phyloP scores from a whole-genome alignment of 2,329 filamentous ascomycete genomes.

The Neurospora crassa region DNA sequence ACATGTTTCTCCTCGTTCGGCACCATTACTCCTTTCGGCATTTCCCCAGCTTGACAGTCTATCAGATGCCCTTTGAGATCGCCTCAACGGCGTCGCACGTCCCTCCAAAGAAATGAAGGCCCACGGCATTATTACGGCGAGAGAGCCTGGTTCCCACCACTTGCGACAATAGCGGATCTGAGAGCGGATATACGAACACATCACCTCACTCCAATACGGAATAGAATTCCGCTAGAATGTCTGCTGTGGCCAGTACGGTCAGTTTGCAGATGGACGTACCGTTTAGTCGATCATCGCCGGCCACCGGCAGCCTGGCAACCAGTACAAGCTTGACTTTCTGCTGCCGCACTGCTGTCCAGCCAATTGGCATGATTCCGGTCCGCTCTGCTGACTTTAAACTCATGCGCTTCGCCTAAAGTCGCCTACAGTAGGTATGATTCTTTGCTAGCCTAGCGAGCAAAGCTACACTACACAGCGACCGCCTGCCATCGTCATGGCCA shows the following conservation, averaged over 20 bases:
- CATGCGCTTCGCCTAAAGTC: slow-evolving; percentile 15
- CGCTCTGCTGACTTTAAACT: slow-evolving; percentile 16
- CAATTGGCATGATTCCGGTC: slow-evolving; percentile 17
- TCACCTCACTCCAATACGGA: background rate
- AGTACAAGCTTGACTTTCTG: background rate
- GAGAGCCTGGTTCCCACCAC: background rate
- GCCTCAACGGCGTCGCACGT: background rate
- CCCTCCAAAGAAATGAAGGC: background rate
- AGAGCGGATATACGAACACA: background rate
- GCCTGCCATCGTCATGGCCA: background rate
- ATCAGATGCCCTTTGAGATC: background rate
- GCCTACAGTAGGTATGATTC: slow-evolving; percentile 15
- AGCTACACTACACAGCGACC: background rate
- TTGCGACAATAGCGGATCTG: background rate
- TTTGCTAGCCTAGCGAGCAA: slow-evolving; percentile 6
- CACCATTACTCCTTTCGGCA: background rate
- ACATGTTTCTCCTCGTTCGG: background rate
- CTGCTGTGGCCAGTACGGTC: background rate
- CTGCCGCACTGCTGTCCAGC: slow-evolving; percentile 1
- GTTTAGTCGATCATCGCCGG: slow-evolving; percentile 10
- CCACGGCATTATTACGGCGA: background rate
- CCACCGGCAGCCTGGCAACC: slow-evolving; percentile 9
- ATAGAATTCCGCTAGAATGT: background rate
- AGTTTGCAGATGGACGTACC: background rate
- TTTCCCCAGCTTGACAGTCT: background rate